Evolutionary conservation across 305 asterid species (phyloP).

Genomic region (Euphrasia arctica): DNA sequence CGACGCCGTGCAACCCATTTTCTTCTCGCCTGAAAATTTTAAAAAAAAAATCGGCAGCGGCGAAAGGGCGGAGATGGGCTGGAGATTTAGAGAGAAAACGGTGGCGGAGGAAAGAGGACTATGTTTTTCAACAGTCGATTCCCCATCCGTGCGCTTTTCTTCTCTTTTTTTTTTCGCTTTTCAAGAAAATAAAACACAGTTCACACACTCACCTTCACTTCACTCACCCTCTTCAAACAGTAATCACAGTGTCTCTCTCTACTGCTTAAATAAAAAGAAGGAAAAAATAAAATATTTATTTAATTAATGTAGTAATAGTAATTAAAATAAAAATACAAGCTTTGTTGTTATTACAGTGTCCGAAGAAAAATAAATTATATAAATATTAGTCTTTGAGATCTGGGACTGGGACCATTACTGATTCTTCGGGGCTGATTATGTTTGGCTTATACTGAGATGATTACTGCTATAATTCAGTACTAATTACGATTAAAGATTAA

Average conservation of each 20-base stretch:
- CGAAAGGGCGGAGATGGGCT: conserved; percentile 19
- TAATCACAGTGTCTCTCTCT: conserved; percentile 18
- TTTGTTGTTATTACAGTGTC: conserved; percentile 19
- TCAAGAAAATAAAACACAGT: conserved; percentile 2
- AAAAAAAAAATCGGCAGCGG: not conserved
- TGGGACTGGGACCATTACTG: not conserved
- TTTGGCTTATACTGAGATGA: not conserved
- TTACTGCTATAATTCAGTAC: not conserved
- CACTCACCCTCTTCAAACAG: conserved; percentile 23
- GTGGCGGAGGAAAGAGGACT: conserved; percentile 29
- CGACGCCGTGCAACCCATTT: conserved; percentile 91
- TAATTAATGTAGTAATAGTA: not conserved
- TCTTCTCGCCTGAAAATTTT: not conserved
- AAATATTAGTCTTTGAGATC: conserved; percentile 6
- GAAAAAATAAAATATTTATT: conserved; percentile 12
- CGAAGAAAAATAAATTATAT: not conserved
- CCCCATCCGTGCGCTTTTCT: conserved; percentile 33
- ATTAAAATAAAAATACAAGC: not conserved
- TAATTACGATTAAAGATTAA: not conserved
- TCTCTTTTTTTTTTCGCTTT: not conserved
- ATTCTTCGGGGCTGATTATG: not conserved
- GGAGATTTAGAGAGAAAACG: conserved; percentile 26
- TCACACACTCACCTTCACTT: conserved; percentile 23
- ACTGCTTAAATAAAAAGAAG: conserved; percentile 32
- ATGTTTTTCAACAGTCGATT: conserved; percentile 26